Base-by-base conservation (phyloP, 345 rosid genomes). In the Adansonia digitata region DNA sequence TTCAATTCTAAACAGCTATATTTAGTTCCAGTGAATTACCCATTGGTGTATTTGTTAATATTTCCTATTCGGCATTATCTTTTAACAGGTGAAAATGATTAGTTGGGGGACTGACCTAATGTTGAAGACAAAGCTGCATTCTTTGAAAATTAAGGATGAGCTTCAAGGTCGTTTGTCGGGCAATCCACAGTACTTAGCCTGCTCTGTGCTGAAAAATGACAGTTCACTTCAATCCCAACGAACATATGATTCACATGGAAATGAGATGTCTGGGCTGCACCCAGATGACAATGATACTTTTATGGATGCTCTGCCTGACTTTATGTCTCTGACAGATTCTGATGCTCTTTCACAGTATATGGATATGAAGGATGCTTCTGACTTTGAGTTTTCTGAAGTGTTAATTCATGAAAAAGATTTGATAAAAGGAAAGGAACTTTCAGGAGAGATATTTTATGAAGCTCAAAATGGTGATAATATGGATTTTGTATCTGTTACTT, bases 251-350 rank as follows among this genome's bases (percentile, higher is more conserved):
- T 68, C 75, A 73, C 82, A 53, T 69, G 87, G 70, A 80, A 83
- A 74, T 78, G 88, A 82, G 72, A 77, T 77, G 76, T 61, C 84
- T 67, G 68, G 72, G 56, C 79, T 71, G 61, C 88, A 72, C 75
- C 76, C 72, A 29, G 99, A 95, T 79, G 99, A 95, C 27, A 96
- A 91, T 73, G 97, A 95, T 79, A 52, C 85, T 78, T 95, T 93
- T 78, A 88, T 78, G 64, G 99, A 95, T 84, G 99, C 98, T 78
- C 86, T 95, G 83, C 88, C 92, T 35, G 98, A 95, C 81, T 93
- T 95, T 83, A 74, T 85, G 75, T 89, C 87, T 79, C 82, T 81
- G 63, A 77, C 92, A 59, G 97, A 92, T 65, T 73, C 86, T 65
- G 84, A 87, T 71, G 60, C 85, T 67, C 81, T 69, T 73, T 83